Evolutionary conservation across 306 rosid genomes (phyloP).

Genomic region (Acacia confusa): DNA sequence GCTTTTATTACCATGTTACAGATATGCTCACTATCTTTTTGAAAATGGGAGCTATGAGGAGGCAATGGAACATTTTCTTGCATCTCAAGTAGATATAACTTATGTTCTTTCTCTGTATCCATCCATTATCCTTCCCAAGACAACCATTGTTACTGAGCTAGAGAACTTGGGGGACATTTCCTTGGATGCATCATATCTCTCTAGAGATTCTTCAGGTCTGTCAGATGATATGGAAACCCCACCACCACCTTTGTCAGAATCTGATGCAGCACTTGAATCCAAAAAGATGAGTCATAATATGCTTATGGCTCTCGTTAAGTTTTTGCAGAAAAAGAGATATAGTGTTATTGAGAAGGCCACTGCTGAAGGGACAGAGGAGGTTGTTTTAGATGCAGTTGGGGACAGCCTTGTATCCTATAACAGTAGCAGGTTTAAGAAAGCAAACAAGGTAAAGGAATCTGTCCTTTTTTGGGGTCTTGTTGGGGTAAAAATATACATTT

Average conservation of each 20-base stretch:
- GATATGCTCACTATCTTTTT: slow-evolving; percentile 95
- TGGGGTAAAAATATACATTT: background rate
- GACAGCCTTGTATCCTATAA: slow-evolving; percentile 57
- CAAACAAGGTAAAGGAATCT: slow-evolving; percentile 65
- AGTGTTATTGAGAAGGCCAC: slow-evolving; percentile 88
- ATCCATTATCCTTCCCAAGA: slow-evolving; percentile 81
- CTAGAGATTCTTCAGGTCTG: slow-evolving; percentile 77
- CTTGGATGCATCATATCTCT: slow-evolving; percentile 63
- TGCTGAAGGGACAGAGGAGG: slow-evolving; percentile 98
- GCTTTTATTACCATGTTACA: slow-evolving; percentile 41
- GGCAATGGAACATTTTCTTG: slow-evolving; percentile 95
- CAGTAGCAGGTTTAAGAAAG: slow-evolving; percentile 61
- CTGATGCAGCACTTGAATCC: slow-evolving; percentile 73
- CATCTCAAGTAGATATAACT: slow-evolving; percentile 85
- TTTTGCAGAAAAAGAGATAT: slow-evolving; percentile 82
- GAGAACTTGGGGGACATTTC: slow-evolving; percentile 70
- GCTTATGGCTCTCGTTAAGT: slow-evolving; percentile 97
- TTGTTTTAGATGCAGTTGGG: slow-evolving; percentile 90
- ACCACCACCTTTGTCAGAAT: slow-evolving; percentile 50
- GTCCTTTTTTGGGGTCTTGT: slow-evolving; percentile 11
- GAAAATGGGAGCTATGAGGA: slow-evolving; percentile 95
- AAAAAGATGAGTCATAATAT: slow-evolving; percentile 88
- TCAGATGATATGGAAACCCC: slow-evolving; percentile 86
- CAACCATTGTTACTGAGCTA: slow-evolving; percentile 63
- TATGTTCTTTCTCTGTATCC: slow-evolving; percentile 89